Evolutionary conservation across 2,329 filamentous ascomycete species (phyloP), one percentile per base, ranked within the genome.

Genomic region (Colletotrichum spinosum): DNA sequence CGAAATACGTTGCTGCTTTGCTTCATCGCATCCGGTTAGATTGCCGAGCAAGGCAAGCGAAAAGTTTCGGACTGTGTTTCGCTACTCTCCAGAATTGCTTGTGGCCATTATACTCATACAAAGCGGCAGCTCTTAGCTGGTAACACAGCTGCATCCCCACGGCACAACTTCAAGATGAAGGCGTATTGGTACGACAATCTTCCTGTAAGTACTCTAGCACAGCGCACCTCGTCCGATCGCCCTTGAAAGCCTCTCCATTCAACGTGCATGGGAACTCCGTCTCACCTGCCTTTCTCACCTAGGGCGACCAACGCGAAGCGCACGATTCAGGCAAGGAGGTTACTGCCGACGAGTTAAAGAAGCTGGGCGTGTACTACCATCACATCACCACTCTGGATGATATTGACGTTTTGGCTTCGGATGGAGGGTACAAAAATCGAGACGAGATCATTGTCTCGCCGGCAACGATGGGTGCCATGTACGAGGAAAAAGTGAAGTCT

Each of bases 361-460:
- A 86, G 59, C 84, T 98, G 15, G 95, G 95, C 65, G 93, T 99
- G 42, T 79, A 93, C 49, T 96, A 97, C 84, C 89, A 88, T 77
- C 83, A 86, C 75, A 87, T 92, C 71, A 82, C 89, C 11, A 80
- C 87, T 39, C 75, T 94, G 53, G 79, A 83, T 38, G 83, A 84
- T 34, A 94, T 98, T 45, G 86, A 98, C 77, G 77, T 81, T 48
- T 86, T 99, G 49, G 95, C 96, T 3, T 71, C 79, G 4, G 82
- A 91, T 70, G 91, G 95, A 66, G 86, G 87, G 72, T 98, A 99
- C 86, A 94, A 92, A 83, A 97, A 98, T 83, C 92, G 95, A 62
- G 96, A 99, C 81, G 90, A 97, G 80, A 92, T 98, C 77, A 92
- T 88, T 66, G 92, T 99, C 25, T 97, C 93, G 8, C 95, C 94